Conservation (phyloP, 2,329 filamentous ascomycete species). For the Leptodontidium sp. region DNA sequence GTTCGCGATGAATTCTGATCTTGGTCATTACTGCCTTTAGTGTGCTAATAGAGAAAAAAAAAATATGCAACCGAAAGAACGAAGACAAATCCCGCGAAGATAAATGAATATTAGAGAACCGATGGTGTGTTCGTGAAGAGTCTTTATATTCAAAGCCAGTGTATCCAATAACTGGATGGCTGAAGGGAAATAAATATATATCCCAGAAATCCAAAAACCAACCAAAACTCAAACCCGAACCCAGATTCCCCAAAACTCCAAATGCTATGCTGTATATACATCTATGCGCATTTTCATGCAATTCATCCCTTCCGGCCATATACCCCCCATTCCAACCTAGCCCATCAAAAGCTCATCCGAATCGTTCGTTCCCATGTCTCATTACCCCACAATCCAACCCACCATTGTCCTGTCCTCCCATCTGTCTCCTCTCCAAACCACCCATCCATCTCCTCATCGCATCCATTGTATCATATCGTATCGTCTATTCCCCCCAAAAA, state of each 20-base stretch:
- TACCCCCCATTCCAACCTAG: conserved; percentile 13
- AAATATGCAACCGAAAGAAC: conserved; percentile 17
- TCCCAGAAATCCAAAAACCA: not conserved
- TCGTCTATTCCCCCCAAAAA: not conserved
- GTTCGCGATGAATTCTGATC: not conserved
- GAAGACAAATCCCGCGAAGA: not conserved
- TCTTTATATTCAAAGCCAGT: conserved; percentile 14
- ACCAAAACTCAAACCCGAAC: not conserved
- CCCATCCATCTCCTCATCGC: no score
- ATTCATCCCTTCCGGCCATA: conserved; percentile 13
- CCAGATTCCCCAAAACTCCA: conserved; percentile 10
- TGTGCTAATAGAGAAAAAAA: conserved; percentile 20
- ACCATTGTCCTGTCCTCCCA: no score
- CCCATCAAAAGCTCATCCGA: not conserved
- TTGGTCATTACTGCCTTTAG: conserved; percentile 15
- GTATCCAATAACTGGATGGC: not conserved
- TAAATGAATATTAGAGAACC: no score
- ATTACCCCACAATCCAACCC: not conserved
- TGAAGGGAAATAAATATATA: not conserved
- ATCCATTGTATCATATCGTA: not conserved
- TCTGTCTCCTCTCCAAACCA: not conserved
- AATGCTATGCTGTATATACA: conserved; percentile 32
- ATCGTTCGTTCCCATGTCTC: conserved; percentile 6
- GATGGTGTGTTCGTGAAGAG: not conserved
- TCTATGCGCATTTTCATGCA: conserved; percentile 17